Evolutionary conservation across 2,329 filamentous ascomycete species (phyloP).

Genomic region (Microcera coccophila): DNA sequence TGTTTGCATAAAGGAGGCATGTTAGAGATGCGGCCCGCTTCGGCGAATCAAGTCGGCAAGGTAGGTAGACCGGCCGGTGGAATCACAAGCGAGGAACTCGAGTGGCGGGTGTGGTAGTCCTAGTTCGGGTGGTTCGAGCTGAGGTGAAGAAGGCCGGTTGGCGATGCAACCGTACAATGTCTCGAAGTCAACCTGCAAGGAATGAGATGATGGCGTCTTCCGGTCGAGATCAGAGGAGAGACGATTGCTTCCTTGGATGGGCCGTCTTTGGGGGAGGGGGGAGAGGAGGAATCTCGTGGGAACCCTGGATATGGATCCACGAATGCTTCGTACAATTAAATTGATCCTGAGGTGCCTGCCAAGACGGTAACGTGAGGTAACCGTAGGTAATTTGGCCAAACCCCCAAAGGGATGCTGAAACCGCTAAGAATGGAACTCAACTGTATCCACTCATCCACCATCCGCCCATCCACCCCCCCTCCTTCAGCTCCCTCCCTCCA

Average conservation of each 20-base stretch:
- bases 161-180: too few relatives aligned
- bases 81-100: not conserved
- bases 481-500: too few relatives aligned
- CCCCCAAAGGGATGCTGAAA: slow-evolving; percentile 21
- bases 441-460: too few relatives aligned
- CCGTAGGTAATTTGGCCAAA: slow-evolving; percentile 22
- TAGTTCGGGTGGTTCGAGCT: too few relatives aligned
- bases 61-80: too few relatives aligned
- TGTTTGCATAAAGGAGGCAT: not conserved
- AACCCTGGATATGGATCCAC: not conserved
- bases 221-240: not conserved
- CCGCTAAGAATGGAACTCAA: too few relatives aligned
- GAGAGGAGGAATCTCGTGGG: not conserved
- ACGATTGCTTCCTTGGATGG: not conserved
- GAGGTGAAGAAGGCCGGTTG: too few relatives aligned
- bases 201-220: not conserved
- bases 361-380: slow-evolving; percentile 13
- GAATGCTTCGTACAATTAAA: slow-evolving; percentile 4
- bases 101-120: too few relatives aligned
- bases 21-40: not conserved
- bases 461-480: too few relatives aligned
- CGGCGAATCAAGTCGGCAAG: too few relatives aligned
- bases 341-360: slow-evolving; percentile 14
- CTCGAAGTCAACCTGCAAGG: too few relatives aligned
- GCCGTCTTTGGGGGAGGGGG: too few relatives aligned